phyloP scores from a whole-genome alignment of 106 monocot genomes.

The Xerophyta viscosa region DNA sequence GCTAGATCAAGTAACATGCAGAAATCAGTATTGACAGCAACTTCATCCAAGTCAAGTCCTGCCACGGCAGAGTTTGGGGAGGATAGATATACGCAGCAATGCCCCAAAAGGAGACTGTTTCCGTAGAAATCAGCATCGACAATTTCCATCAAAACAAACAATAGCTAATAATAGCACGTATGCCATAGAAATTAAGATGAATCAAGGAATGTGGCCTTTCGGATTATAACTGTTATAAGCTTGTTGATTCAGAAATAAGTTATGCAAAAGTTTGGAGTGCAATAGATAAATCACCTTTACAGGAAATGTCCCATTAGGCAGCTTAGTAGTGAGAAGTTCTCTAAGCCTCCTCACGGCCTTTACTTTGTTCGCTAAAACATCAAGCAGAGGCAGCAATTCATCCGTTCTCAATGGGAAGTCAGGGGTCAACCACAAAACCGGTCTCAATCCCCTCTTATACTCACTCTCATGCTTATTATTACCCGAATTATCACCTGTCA shows the following conservation, averaged over 20 bases:
- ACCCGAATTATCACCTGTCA: constrained; percentile 26
- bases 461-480: constrained; percentile 75
- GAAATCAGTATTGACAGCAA: no score
- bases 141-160: no score
- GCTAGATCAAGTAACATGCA: no score
- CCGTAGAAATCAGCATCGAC: no score
- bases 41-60: no score
- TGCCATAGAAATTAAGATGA: no score
- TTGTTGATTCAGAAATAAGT: background rate
- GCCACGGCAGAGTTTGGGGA: no score
- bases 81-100: no score
- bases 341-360: constrained; percentile 94
- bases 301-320: constrained; percentile 95
- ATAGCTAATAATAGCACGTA: no score
- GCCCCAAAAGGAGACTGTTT: no score
- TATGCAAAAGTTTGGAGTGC: background rate
- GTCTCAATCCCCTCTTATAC: constrained; percentile 81
- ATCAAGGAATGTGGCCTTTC: no score
- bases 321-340: constrained; percentile 84
- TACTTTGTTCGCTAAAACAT: constrained; percentile 92
- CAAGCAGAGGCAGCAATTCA: constrained; percentile 86
- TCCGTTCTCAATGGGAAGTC: constrained; percentile 86
- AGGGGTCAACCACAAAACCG: constrained; percentile 91
- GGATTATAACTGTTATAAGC: no score
- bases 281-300: constrained; percentile 64